phyloP scores from a whole-genome alignment of 768 basidiomycete species.

The Rhodotorula kratochvilovae region DNA sequence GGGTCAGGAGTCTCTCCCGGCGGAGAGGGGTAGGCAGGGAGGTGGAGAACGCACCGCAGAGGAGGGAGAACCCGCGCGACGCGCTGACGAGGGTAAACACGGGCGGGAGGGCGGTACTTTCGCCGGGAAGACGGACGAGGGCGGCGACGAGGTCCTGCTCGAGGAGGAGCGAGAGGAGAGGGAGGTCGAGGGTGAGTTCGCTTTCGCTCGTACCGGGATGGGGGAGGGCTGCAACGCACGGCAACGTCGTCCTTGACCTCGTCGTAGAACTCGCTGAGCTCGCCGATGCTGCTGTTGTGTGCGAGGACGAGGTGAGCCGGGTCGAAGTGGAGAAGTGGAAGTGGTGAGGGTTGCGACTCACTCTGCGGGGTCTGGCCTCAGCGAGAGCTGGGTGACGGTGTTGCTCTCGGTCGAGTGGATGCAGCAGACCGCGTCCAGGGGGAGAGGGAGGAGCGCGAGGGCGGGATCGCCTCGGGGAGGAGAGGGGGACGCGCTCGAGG shows the following conservation, averaged over 20 bases:
- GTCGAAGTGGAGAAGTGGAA: neutral
- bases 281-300: neutral
- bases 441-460: neutral
- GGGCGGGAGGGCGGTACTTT: neutral
- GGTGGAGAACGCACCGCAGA: neutral
- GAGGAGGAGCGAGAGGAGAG: neutral
- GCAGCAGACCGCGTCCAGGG: neutral
- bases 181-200: too few species aligned
- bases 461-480: neutral
- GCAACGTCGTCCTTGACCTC: slow-evolving; percentile 14
- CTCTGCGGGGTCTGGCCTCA: neutral
- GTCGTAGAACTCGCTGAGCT: neutral
- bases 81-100: neutral
- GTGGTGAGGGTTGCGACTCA: neutral
- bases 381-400: neutral
- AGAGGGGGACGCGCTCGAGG: neutral
- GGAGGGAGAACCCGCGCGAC: slow-evolving; percentile 12
- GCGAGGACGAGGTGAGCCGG: neutral
- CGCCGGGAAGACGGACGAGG: neutral
- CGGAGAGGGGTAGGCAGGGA: neutral
- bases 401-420: neutral
- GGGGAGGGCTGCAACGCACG: neutral
- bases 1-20: neutral
- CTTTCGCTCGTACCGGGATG: too few species aligned
- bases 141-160: slow-evolving; percentile 3